Evolutionary conservation across 805 yeast genomes (phyloP).

Genomic region (Kuraishia ogatae): DNA sequence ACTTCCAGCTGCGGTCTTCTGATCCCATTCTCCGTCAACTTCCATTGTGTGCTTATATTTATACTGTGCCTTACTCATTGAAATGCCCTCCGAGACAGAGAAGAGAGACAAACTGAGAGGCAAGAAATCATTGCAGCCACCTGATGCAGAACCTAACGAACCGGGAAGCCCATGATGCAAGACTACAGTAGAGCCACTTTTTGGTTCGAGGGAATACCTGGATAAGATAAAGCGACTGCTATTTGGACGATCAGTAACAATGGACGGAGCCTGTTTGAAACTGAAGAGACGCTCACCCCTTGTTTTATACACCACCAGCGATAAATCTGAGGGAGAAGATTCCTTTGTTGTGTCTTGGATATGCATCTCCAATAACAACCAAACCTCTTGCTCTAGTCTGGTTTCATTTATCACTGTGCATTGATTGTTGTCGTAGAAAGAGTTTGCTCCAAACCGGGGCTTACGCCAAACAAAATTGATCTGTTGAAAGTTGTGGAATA

Average conservation of each 20-base stretch:
- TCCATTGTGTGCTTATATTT: neutral
- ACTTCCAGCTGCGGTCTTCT: conserved; percentile 1
- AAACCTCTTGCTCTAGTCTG: neutral
- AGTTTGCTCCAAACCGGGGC: neutral
- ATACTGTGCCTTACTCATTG: neutral
- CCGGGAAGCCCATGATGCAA: neutral
- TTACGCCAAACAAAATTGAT: neutral
- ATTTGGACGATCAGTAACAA: neutral
- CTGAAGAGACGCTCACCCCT: neutral
- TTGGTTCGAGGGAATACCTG: neutral
- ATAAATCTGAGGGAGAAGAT: neutral
- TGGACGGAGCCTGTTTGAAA: neutral
- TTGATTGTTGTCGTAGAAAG: conserved; percentile 1
- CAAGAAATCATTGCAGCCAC: neutral
- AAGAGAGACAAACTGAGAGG: neutral
- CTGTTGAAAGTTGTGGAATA: conserved; percentile 10
- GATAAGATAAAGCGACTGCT: neutral
- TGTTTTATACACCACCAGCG: neutral
- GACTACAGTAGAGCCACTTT: neutral
- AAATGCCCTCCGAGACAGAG: neutral
- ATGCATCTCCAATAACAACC: conserved; percentile 2
- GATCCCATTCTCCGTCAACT: conserved; percentile 1
- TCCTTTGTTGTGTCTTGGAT: neutral
- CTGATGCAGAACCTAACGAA: neutral
- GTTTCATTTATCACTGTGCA: neutral